Evolutionary conservation across 2,329 filamentous ascomycete genomes (phyloP).

Genomic region (Hirsutella rhossiliensis): DNA sequence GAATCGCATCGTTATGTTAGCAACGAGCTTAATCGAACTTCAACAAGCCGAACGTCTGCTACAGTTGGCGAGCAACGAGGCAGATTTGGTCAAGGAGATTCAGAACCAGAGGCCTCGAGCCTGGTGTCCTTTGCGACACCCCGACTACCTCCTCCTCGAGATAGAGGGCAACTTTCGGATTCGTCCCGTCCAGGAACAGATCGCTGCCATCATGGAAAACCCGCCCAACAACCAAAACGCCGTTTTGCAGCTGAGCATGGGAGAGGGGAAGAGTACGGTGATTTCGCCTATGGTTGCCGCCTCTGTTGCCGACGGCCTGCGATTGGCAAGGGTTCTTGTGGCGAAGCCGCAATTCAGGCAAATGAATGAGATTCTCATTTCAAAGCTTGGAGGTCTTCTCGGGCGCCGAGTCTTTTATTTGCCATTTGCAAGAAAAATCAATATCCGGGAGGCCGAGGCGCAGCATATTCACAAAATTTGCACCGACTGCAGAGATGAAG

Average conservation of each 20-base stretch:
- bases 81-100: constrained; percentile 25
- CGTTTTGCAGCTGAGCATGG: constrained; percentile 57
- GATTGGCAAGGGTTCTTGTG: constrained; percentile 43
- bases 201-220: constrained; percentile 41
- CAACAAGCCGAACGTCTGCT: too few relatives aligned
- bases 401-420: not conserved
- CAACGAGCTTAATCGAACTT: too few relatives aligned
- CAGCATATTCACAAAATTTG: constrained; percentile 24
- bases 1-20: too few relatives aligned
- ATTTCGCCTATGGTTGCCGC: constrained; percentile 51
- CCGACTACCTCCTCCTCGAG: constrained; percentile 52
- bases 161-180: constrained; percentile 49
- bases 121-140: constrained; percentile 36
- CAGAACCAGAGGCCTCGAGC: constrained; percentile 36
- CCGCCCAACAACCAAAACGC: constrained; percentile 26
- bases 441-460: constrained; percentile 18
- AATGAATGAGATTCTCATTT: constrained; percentile 26
- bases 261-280: constrained; percentile 53
- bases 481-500: constrained; percentile 27
- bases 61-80: constrained; percentile 3
- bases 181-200: constrained; percentile 41
- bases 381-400: constrained; percentile 42
- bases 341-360: constrained; percentile 46
- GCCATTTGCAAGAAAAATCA: constrained; percentile 19
- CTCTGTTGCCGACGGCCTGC: constrained; percentile 32